Base-by-base conservation (phyloP, 2,329 filamentous ascomycete species). In the Penicillium sp. region DNA sequence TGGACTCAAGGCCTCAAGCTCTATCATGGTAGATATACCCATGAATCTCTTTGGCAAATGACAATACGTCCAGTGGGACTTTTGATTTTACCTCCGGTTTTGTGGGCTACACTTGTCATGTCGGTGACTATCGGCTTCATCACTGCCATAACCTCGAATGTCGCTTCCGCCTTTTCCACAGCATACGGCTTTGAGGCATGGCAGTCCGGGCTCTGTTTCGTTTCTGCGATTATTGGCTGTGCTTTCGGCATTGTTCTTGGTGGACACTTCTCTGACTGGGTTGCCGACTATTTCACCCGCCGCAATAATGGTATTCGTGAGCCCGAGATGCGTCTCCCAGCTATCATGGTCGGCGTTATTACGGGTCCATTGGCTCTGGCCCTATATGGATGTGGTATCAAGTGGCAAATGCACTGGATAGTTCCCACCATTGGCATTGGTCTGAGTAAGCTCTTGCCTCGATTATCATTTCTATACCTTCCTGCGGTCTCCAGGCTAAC, bases 121-220 rank as follows among this genome's bases (percentile, higher is more conserved):
- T 59, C 58, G 2, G 57, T 62, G 27, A 54, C 51, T 1, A 57
- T 61, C 26, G 69, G 69, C 4, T 67, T 69, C 40, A 61, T 72
- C 43, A 51, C 67, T 18, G 57, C 60, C 20, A 65, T 63, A 12
- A 53, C 54, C 1, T 54, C 53, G 4, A 62, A 62, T 39, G 55
- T 58, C 9, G 46, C 59, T 2, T 39, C 48, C 0, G 59, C 61
- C 2, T 62, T 63, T 33, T 34, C 40, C 13, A 49, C 41, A 1
- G 49, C 54, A 2, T 71, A 71, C 37, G 55, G 56, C 17, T 71
- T 70, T 51, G 54, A 52, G 23, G 42, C 68, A 4, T 72, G 64
- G 59, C 68, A 73, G 51, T 61, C 66, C 1, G 82, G 81, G 0
- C 71, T 84, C 4, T 80, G 77, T 54, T 84, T 83, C 55, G 61